phyloP scores from a whole-genome alignment of 805 yeast species.

The Torulaspora gathmanii region DNA sequence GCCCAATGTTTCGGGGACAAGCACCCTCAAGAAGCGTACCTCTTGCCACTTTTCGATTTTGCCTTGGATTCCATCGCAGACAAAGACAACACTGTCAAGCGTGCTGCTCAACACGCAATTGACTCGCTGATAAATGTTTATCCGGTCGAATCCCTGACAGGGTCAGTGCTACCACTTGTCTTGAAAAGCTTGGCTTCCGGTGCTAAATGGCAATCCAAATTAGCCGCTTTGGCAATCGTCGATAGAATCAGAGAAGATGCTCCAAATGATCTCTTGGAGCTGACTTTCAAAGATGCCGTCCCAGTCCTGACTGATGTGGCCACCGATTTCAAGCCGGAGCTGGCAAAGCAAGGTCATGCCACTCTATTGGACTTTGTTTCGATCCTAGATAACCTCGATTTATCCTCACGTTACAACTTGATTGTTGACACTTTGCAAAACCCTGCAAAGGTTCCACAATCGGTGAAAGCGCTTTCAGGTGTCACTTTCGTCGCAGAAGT shows the following conservation, averaged over 20 bases:
- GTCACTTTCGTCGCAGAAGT: conserved; percentile 98
- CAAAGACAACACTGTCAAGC: conserved; percentile 78
- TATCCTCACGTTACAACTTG: conserved; percentile 75
- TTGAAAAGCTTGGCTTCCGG: conserved; percentile 63
- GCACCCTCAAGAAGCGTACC: conserved; percentile 70
- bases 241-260: conserved; percentile 73
- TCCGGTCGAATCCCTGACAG: conserved; percentile 73
- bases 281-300: conserved; percentile 69
- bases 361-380: conserved; percentile 67
- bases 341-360: conserved; percentile 77
- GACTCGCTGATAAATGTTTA: conserved; percentile 65
- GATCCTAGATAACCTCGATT: conserved; percentile 87
- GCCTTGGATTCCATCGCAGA: conserved; percentile 76
- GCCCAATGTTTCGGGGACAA: conserved; percentile 61
- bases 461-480: conserved; percentile 82
- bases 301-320: conserved; percentile 86
- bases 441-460: conserved; percentile 81
- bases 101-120: conserved; percentile 77
- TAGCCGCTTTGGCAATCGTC: conserved; percentile 68
- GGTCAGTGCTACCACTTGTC: conserved; percentile 60
- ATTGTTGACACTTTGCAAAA: conserved; percentile 87
- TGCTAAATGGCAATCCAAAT: conserved; percentile 90
- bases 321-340: conserved; percentile 94
- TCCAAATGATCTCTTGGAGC: conserved; percentile 80
- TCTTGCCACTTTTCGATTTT: conserved; percentile 55